Percentiles rank a stretch among this genome's conserved stretches.
These are phyloP conservation scores for Cicer arietinum DNA, from an alignment of 306 rosid species.

Conservation along the genomic window DNA sequence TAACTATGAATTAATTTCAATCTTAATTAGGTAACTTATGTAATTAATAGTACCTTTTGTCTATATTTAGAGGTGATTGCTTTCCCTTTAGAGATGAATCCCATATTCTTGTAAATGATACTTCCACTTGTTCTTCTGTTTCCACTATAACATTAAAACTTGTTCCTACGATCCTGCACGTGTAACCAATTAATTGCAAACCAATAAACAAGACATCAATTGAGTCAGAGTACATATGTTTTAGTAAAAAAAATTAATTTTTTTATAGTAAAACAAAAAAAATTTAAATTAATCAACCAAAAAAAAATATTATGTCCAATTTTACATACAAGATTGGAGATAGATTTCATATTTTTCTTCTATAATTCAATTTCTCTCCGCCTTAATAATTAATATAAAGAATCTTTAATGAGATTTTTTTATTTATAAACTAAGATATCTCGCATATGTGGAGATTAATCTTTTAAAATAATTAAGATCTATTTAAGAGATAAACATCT, in stretches of 20 bases:
- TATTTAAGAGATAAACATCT: too few relatives aligned
- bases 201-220: background rate
- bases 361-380: background rate
- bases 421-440: too few relatives aligned
- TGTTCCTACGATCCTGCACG: conserved; percentile 70
- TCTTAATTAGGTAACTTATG: conserved; percentile 23
- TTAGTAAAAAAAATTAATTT: background rate
- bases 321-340: too few relatives aligned
- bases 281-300: background rate
- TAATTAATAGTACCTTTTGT: conserved; percentile 62
- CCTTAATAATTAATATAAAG: background rate
- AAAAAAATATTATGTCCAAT: background rate
- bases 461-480: too few relatives aligned
- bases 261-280: background rate
- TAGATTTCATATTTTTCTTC: background rate
- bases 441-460: too few relatives aligned
- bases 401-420: background rate
- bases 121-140: conserved; percentile 77
- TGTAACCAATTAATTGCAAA: background rate
- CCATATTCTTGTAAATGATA: conserved; percentile 82
- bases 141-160: conserved; percentile 55
- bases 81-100: conserved; percentile 74
- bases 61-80: conserved; percentile 75
- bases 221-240: background rate
- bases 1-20: background rate